Evolutionary conservation across 1,284 basidiomycete species (phyloP).

Genomic region (Tylopilus orsonianus): DNA sequence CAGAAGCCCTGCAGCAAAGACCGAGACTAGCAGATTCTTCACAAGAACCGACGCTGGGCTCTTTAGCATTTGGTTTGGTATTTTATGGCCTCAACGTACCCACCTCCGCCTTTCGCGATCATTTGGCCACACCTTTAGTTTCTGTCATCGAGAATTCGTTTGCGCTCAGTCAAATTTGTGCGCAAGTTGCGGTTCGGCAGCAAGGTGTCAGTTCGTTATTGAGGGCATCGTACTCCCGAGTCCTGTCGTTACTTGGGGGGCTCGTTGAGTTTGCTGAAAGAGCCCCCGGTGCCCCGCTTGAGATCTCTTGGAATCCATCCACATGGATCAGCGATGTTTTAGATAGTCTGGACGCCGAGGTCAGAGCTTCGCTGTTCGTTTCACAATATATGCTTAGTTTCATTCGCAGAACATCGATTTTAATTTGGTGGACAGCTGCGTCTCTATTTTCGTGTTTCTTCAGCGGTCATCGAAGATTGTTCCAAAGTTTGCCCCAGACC

Average conservation of each 20-base stretch:
- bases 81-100: slow-evolving; percentile 55
- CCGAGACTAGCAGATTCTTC: slow-evolving; percentile 43
- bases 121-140: slow-evolving; percentile 50
- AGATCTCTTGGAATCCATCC: slow-evolving; percentile 55
- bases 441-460: slow-evolving; percentile 59
- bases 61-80: slow-evolving; percentile 55
- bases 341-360: slow-evolving; percentile 51
- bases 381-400: slow-evolving; percentile 10
- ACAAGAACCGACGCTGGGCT: slow-evolving; percentile 35
- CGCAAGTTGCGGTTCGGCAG: slow-evolving; percentile 37
- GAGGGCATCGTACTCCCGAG: slow-evolving; percentile 50
- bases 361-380: slow-evolving; percentile 29
- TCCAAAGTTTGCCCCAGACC: slow-evolving; percentile 56
- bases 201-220: slow-evolving; percentile 32
- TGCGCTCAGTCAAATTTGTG: slow-evolving; percentile 47
- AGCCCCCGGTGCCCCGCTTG: slow-evolving; percentile 29
- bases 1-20: slow-evolving; percentile 48
- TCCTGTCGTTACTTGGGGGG: slow-evolving; percentile 49
- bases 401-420: slow-evolving; percentile 58
- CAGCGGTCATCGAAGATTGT: slow-evolving; percentile 49
- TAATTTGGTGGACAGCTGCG: slow-evolving; percentile 61
- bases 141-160: slow-evolving; percentile 56
- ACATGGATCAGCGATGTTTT: slow-evolving; percentile 57
- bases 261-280: slow-evolving; percentile 47
- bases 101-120: slow-evolving; percentile 17